Evolutionary conservation across 176 grass and related monocot species (phyloP).

Genomic region (Microstegium vimineum): DNA sequence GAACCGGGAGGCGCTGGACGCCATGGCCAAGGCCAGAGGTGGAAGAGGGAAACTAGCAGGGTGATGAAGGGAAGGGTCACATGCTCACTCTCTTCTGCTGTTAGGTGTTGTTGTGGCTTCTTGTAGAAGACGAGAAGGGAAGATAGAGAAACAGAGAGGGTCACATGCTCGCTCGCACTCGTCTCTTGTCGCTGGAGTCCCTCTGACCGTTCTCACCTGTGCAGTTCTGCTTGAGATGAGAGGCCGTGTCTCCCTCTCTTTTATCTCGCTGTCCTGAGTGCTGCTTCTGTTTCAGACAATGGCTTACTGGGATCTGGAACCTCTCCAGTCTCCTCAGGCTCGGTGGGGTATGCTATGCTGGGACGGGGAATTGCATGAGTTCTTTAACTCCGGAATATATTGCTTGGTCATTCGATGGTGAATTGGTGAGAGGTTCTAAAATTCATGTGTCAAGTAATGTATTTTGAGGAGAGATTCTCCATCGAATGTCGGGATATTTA

Average conservation of each 20-base stretch:
- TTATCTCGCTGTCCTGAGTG: conserved; percentile 23
- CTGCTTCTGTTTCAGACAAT: conserved; percentile 20
- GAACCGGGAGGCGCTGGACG: conserved; percentile 78
- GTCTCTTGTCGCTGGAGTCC: neutral
- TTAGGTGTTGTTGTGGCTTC: conserved; percentile 19
- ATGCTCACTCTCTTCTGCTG: neutral
- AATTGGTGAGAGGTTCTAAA: no score
- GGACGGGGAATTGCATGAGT: neutral
- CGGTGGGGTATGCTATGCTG: neutral
- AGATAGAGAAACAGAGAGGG: neutral
- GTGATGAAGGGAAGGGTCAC: neutral
- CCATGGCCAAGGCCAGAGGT: conserved; percentile 34
- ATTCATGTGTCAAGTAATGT: no score
- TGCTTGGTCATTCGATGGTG: no score
- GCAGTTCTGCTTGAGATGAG: neutral
- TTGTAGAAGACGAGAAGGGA: conserved; percentile 7
- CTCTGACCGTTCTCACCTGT: neutral
- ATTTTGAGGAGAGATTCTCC: no score
- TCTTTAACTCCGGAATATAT: neutral
- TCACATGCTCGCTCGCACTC: conserved; percentile 29
- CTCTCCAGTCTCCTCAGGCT: neutral
- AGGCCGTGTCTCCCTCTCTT: neutral
- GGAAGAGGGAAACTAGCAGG: neutral
- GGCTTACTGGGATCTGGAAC: neutral
- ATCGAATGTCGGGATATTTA: no score